phyloP scores from a whole-genome alignment of 352 stramenopile species.

The Globisporangium nunn region DNA sequence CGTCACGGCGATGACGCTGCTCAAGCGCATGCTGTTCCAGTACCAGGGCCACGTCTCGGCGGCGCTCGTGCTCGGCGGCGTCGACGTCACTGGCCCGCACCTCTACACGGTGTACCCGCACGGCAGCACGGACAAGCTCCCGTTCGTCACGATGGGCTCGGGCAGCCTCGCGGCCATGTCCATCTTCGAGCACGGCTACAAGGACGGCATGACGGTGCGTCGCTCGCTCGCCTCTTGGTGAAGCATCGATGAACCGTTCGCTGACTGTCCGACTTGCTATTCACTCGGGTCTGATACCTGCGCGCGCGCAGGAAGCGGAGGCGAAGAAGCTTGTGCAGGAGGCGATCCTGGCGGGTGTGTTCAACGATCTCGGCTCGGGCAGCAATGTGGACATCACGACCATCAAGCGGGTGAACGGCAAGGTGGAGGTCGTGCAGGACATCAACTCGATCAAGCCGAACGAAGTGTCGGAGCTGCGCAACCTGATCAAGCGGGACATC shows the following conservation, averaged over 20 bases:
- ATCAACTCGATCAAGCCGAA: slow-evolving; percentile 93
- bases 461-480: slow-evolving; percentile 84
- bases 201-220: slow-evolving; percentile 88
- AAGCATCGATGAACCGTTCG: too few relatives aligned
- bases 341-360: slow-evolving; percentile 95
- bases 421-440: slow-evolving; percentile 82
- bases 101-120: slow-evolving; percentile 98
- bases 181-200: slow-evolving; percentile 94
- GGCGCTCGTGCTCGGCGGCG: slow-evolving; percentile 96
- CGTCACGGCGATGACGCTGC: slow-evolving; percentile 94
- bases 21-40: slow-evolving; percentile 97
- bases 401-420: slow-evolving; percentile 87
- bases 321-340: slow-evolving; percentile 95
- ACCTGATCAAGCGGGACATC: slow-evolving; percentile 78
- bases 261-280: too few relatives aligned
- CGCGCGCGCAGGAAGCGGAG: slow-evolving; percentile 75
- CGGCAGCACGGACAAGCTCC: slow-evolving; percentile 94
- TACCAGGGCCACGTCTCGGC: slow-evolving; percentile 95
- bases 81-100: slow-evolving; percentile 93
- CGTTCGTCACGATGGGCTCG: slow-evolving; percentile 98
- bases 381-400: slow-evolving; percentile 96
- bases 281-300: neutral
- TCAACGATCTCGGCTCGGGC: slow-evolving; percentile 97
- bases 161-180: slow-evolving; percentile 97
- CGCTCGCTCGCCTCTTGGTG: neutral